Evolutionary conservation across 2,329 filamentous ascomycete genomes (phyloP), one percentile per base, ranked within the genome.

Genomic region (Alternaria viburni): DNA sequence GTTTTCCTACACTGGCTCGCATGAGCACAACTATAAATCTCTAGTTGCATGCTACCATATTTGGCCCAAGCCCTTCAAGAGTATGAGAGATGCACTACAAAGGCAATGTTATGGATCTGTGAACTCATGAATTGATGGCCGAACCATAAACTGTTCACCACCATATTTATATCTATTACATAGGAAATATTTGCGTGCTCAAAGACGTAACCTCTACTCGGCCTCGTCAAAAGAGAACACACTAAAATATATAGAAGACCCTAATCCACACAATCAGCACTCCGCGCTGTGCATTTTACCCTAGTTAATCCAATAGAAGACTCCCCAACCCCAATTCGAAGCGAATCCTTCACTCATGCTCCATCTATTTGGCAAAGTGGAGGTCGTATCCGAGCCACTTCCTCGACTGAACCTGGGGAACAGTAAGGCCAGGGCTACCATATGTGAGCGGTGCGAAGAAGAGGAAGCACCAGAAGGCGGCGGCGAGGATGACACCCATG

Each of bases 341-440:
- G 19, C 21, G 19, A 11, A 15, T 46, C 19, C 21, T n/a, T 23
- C 19, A 52, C 49, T 41, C 19, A n/a, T n/a, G 30, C 49, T 43
- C 23, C 19, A 45, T 59, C 50, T 91, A 99, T 88, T 99, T 99
- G 63, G 96, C 96, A 84, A 99, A 99, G 84, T 99, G 96, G 78
- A 99, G 86, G 80, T 99, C 96, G 79, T 98, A 99, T 68, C 92
- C 92, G 69, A 99, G 86, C 95, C 95, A 98, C 86, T 97, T 97
- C 80, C 96, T 90, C 67, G 90, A 87, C 67, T 91, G 82, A 28
- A 99, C 91, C 78, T 93, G 86, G 12, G 90, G 88, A 17, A 97
- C 90, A 59, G 86, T 88, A 74, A 99, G 86, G 32, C 95, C 95
- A 5, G 96, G 96, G 79, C 92, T 94, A 57, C 96, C 96, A 79